phyloP scores from a whole-genome alignment of 768 basidiomycete species.

The Rhodotorula taiwanensis region DNA sequence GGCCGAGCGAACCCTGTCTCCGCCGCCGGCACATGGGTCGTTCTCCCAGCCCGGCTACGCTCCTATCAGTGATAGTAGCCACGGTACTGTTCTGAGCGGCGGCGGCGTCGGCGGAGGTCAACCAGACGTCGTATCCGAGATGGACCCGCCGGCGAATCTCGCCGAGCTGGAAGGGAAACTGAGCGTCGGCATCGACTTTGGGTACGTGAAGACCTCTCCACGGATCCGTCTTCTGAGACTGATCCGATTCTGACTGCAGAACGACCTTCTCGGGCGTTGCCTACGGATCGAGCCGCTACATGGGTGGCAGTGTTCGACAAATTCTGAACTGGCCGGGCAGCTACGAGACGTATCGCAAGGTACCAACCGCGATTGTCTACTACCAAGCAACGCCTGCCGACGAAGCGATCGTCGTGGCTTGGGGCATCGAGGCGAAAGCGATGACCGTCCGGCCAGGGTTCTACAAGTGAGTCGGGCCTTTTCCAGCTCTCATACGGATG shows the following conservation, averaged over 20 bases:
- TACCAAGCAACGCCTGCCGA: slow-evolving; percentile 49
- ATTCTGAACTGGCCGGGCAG: slow-evolving; percentile 81
- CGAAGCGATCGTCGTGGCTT: slow-evolving; percentile 63
- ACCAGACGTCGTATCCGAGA: background rate
- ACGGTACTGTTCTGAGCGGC: too few relatives aligned
- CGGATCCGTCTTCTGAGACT: background rate
- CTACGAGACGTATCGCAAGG: slow-evolving; percentile 56
- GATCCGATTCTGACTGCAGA: background rate
- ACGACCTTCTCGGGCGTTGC: slow-evolving; percentile 46
- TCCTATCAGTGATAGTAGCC: too few relatives aligned
- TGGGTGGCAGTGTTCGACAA: slow-evolving; percentile 70
- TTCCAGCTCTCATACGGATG: too few relatives aligned
- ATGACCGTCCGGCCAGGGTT: slow-evolving; percentile 61
- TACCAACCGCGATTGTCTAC: slow-evolving; percentile 77
- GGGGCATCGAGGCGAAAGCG: slow-evolving; percentile 83
- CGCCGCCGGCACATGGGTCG: too few relatives aligned
- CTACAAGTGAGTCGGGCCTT: slow-evolving; percentile 47
- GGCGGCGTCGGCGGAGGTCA: too few relatives aligned
- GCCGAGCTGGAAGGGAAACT: slow-evolving; percentile 26
- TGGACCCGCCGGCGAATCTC: background rate
- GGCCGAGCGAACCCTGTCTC: too few relatives aligned
- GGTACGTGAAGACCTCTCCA: slow-evolving; percentile 12
- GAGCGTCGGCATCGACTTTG: slow-evolving; percentile 35
- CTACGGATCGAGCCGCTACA: slow-evolving; percentile 69
- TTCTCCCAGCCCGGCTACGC: background rate